A percentile compares a stretch with the other conserved stretches of the same genome.
Evolutionary conservation across 2,329 filamentous ascomycete species (phyloP).

Genomic region (Tricladium varicosporioides): DNA sequence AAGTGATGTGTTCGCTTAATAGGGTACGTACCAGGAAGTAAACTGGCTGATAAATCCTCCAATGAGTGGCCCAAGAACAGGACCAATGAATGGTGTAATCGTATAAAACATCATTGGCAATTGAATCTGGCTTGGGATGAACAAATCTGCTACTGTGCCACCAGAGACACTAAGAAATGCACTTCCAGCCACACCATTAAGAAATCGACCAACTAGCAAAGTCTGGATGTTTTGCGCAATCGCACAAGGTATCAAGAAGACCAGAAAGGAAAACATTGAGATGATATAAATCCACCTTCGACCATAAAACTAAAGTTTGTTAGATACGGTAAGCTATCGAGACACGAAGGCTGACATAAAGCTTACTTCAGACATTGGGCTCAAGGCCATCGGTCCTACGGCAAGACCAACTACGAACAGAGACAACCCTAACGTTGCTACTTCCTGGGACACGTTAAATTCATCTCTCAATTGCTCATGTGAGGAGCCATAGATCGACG

Average conservation of each 20-base stretch:
- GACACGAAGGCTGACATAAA: neutral
- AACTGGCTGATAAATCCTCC: conserved; percentile 58
- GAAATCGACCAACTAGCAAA: conserved; percentile 72
- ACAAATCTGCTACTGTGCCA: conserved; percentile 79
- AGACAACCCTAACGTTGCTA: conserved; percentile 55
- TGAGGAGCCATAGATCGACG: conserved; percentile 78
- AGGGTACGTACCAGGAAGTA: neutral
- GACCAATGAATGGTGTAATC: conserved; percentile 57
- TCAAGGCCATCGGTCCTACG: conserved; percentile 64
- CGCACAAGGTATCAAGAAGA: conserved; percentile 78
- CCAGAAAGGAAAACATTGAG: conserved; percentile 62
- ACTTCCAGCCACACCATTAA: conserved; percentile 68
- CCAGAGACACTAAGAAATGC: conserved; percentile 71
- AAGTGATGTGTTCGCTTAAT: neutral
- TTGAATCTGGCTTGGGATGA: conserved; percentile 63
- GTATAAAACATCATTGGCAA: conserved; percentile 80
- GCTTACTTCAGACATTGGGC: conserved; percentile 52
- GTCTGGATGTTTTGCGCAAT: conserved; percentile 75
- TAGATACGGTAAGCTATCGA: conserved; percentile 43
- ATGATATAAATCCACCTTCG: conserved; percentile 80
- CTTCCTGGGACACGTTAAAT: conserved; percentile 22
- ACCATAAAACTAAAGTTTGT: conserved; percentile 65
- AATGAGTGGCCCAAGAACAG: conserved; percentile 56
- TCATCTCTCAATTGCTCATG: conserved; percentile 51
- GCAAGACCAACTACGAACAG: conserved; percentile 59